These are phyloP conservation scores for Recurvomyces mirabilis DNA, from an alignment of 495 filamentous ascomycete genomes.

Conservation along the genomic window DNA sequence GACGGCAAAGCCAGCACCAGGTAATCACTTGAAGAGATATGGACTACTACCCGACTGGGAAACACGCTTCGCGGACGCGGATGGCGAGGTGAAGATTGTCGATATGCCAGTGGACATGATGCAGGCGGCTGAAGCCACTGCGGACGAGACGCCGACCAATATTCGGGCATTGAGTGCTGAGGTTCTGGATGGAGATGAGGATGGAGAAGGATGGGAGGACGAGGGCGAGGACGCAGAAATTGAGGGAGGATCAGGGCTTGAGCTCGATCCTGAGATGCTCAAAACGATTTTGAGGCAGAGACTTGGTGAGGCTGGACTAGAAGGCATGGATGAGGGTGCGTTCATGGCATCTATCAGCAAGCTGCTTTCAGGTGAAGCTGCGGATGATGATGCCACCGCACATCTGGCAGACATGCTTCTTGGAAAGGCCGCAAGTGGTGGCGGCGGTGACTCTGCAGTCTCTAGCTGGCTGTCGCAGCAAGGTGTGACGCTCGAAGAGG, in stretches of 20 bases:
- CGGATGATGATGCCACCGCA: constrained; percentile 27
- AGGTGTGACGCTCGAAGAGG: constrained; percentile 17
- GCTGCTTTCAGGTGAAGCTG: constrained; percentile 25
- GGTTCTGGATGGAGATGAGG: background rate
- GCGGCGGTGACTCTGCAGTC: constrained; percentile 13
- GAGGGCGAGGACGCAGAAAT: constrained; percentile 3
- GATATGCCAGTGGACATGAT: constrained; percentile 19
- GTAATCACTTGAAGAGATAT: constrained; percentile 9
- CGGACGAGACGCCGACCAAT: constrained; percentile 6
- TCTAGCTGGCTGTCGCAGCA: constrained; percentile 22
- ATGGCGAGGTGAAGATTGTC: background rate
- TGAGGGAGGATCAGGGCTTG: constrained; percentile 1
- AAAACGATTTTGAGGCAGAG: constrained; percentile 23
- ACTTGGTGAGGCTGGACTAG: constrained; percentile 23
- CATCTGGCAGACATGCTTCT: constrained; percentile 27
- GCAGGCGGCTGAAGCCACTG: constrained; percentile 11
- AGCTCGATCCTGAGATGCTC: constrained; percentile 22
- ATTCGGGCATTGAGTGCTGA: too few species aligned
- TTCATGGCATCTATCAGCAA: constrained; percentile 27
- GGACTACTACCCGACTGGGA: constrained; percentile 31
- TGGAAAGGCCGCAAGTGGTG: constrained; percentile 10
- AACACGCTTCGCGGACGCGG: constrained; percentile 12
- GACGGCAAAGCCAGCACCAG: background rate
- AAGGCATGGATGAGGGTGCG: constrained; percentile 26
- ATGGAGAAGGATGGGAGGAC: constrained; percentile 13